Conservation (phyloP, 176 grass and related monocot species). For the Lolium rigidum region DNA sequence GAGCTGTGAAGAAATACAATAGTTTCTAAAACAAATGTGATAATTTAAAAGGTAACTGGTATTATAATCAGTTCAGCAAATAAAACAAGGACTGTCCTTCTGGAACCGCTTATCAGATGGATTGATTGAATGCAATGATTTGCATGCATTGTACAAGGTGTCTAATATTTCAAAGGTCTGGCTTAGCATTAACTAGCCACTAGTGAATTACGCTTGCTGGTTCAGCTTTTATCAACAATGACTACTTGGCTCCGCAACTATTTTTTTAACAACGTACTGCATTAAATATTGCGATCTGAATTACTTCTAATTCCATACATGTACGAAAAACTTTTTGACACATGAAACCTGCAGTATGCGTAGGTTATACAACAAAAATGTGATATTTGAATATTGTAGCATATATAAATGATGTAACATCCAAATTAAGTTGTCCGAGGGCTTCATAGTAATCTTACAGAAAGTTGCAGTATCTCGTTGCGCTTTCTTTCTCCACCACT, state of each 20-base stretch:
- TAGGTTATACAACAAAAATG: neutral
- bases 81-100: neutral
- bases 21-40: neutral
- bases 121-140: neutral
- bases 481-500: conserved; percentile 96
- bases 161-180: conserved; percentile 5
- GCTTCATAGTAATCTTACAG: conserved; percentile 53
- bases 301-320: neutral
- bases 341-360: neutral
- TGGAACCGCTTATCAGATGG: neutral
- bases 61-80: neutral
- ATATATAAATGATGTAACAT: neutral
- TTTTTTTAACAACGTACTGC: conserved; percentile 12
- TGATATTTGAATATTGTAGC: neutral
- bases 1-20: neutral
- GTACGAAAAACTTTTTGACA: neutral
- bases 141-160: neutral
- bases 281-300: neutral
- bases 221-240: conserved; percentile 1
- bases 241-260: neutral
- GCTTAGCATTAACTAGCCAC: neutral
- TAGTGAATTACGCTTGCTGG: neutral
- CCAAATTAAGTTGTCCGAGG: conserved; percentile 23
- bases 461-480: conserved; percentile 97
- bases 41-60: neutral